Evolutionary conservation across 108 stramenopile species (phyloP), one percentile per base, ranked within the genome.

Genomic region (Cyclotella kingstonii): DNA sequence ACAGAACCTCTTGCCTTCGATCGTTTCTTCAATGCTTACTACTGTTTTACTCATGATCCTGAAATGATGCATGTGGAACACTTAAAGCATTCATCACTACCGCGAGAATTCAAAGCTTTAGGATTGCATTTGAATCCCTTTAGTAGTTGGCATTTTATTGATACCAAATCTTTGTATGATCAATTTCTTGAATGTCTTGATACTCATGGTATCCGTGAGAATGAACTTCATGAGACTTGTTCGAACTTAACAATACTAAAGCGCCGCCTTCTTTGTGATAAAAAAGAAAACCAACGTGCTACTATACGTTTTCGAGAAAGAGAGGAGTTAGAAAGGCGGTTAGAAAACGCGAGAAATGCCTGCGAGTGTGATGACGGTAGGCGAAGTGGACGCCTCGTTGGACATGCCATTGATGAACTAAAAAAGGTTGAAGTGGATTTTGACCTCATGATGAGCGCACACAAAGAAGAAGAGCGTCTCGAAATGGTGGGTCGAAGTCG

Each of bases 1-100:
- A 87, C 83, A 3, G 86, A 86, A 65, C 86, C 87, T 1, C 58
- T 87, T 38, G 91, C 87, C 11, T 79, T 71, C 31, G 91, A 92
- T 74, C 78, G 87, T 27, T 57, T 86, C 57, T 73, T 70, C 42
- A 85, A 89, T 52, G 77, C 78, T n/a, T 60, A 84, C 40, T 89
- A 82, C 51, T 87, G 79, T 33, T 89, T 87, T 35, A 47, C 66
- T 10, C 80, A 85, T 43, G 87, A 92, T 78, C 86, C 87, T 0
- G 77, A 80, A 52, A 68, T 83, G 31, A 68, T 86, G 25, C 82
- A 86, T 40, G 61, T 83, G 7, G 82, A 87, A 43, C 60, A 76
- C 19, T 53, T 71, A 33, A 84, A 85, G 53, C 41, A 65, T 8
- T 26, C 82, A 34, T 49, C 65, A 21, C 28, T 68, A 26, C 66